Base-by-base conservation (phyloP, 2,329 filamentous ascomycete genomes). In the Fusarium vanettenii region DNA sequence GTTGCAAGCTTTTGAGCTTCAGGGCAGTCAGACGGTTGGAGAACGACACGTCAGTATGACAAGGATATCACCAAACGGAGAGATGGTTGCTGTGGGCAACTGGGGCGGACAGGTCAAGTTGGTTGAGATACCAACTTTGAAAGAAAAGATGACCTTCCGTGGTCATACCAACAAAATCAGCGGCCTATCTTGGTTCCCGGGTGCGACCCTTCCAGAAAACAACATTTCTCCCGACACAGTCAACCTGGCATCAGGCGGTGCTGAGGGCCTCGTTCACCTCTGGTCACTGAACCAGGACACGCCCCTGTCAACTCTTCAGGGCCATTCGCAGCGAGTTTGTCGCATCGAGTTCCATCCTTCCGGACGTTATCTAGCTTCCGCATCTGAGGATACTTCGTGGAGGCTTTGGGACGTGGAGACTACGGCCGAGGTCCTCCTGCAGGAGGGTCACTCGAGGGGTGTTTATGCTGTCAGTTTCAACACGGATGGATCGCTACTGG, bases 361-460 rank as follows among this genome's bases (percentile, higher is more conserved):
- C 0, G 96, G 96, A 5, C 89, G 89, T 71, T 98, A 96, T 79
- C 87, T 98, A 7, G 97, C 96, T 6, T 98, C 95, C 1, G 97
- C 97, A 8, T 98, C 95, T 0, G 97, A 97, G 79, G 97, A 99
- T 81, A 98, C 95, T 3, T 98, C 97, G 0, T 99, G 97, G 97
- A 91, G 96, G 52, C 87, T 99, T 37, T 99, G 97, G 96, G 96
- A 98, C 81, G 91, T 98, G 1, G 92, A 94, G 76, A 97, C 93
- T 0, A 94, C 92, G 0, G 92, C 92, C 3, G 95, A 98, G 80
- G 85, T 98, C 2, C 87, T 97, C 2, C 87, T 97, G 1, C 97
- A 99, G 82, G 96, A 98, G 84, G 97, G 97, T 1, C 97, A 99
- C 82, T 97, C 95, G 11, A 91, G 96, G 65, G 97, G 97, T 71